phyloP scores from a whole-genome alignment of 2,329 filamentous ascomycete genomes.

The Colletotrichum aenigma region DNA sequence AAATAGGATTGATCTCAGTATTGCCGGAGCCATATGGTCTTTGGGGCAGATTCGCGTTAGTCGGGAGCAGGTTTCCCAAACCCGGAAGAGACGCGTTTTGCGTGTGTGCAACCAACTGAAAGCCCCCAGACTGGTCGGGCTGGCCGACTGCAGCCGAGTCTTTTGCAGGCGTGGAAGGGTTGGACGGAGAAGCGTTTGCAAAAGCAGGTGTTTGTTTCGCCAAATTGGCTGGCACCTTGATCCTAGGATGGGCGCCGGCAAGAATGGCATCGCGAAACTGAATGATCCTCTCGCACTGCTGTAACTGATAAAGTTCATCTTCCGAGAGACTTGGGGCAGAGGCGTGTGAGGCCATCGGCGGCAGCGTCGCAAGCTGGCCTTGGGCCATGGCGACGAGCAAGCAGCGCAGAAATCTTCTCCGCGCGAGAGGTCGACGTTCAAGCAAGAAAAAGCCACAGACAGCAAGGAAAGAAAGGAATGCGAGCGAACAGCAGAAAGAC shows the following conservation, averaged over 20 bases:
- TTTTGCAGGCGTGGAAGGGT: not conserved
- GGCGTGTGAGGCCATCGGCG: slow-evolving; percentile 24
- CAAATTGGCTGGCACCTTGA: slow-evolving; percentile 57
- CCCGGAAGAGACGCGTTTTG: slow-evolving; percentile 35
- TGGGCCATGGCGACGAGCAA: slow-evolving; percentile 14
- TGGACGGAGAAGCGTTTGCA: slow-evolving; percentile 25
- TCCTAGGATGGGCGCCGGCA: slow-evolving; percentile 72
- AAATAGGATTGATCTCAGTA: slow-evolving; percentile 79
- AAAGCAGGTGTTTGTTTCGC: slow-evolving; percentile 21
- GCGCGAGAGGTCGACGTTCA: not conserved
- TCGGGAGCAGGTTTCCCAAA: slow-evolving; percentile 22
- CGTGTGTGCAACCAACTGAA: slow-evolving; percentile 39
- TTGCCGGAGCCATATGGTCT: slow-evolving; percentile 49
- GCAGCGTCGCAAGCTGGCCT: slow-evolving; percentile 15
- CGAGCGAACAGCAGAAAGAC: not conserved
- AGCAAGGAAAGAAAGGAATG: not conserved
- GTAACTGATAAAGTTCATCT: slow-evolving; percentile 60
- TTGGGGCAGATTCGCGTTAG: slow-evolving; percentile 38
- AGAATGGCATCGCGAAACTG: slow-evolving; percentile 81
- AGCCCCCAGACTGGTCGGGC: slow-evolving; percentile 31
- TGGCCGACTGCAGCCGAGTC: not conserved
- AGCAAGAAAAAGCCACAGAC: slow-evolving; percentile 2
- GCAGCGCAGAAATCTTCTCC: not conserved
- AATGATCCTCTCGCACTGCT: slow-evolving; percentile 81
- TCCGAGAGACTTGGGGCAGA: slow-evolving; percentile 37